Evolutionary conservation across 2,329 filamentous ascomycete genomes (phyloP), one percentile per base, ranked within the genome.

Genomic region (Penicillium frequentans): DNA sequence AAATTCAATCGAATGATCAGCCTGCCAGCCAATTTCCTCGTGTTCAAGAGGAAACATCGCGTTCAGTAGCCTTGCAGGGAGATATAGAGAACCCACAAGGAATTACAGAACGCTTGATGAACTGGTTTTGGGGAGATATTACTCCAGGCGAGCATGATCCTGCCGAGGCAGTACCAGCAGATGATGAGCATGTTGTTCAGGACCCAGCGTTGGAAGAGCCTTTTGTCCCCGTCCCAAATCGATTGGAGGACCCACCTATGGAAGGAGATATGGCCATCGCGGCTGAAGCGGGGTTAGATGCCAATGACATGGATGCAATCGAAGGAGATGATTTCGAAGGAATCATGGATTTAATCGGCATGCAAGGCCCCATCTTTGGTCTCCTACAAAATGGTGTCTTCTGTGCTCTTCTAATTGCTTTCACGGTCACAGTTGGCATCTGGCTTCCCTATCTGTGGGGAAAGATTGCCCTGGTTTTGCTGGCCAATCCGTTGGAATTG

Each of bases 351-450:
- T 84, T 99, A 16, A 89, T 99, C 57, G 95, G 95, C 37, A 96
- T 99, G 90, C 91, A 96, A 68, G 95, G 95, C 0, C 95, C 95
- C 0, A 82, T 99, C 3, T 88, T 89, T 14, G 92, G 91, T 3
- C 83, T 99, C 6, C 86, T 98, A 64, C 95, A 99, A 69, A 99
- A 99, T 65, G 92, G 90, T 54, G 87, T 97, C 16, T 99, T 99
- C 74, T 96, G 93, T 71, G 89, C 90, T 8, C 88, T 98, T 46
- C 82, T 99, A 27, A 91, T 99, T 14, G 90, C 90, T 1, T 85
- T 93, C 51, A 96, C 93, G 14, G 86, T 99, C 43, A 88, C 91
- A 52, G 79, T 90, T 57, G 93, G 92, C 51, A 86, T 98, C 45
- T 96, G 95, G 78, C 77, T 96, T 51, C 95, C 95, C 0, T 99